Percentiles rank a stretch among this genome's conserved stretches.
Evolutionary conservation across 305 asterid genomes (phyloP).

Genomic region (Lippia alba): DNA sequence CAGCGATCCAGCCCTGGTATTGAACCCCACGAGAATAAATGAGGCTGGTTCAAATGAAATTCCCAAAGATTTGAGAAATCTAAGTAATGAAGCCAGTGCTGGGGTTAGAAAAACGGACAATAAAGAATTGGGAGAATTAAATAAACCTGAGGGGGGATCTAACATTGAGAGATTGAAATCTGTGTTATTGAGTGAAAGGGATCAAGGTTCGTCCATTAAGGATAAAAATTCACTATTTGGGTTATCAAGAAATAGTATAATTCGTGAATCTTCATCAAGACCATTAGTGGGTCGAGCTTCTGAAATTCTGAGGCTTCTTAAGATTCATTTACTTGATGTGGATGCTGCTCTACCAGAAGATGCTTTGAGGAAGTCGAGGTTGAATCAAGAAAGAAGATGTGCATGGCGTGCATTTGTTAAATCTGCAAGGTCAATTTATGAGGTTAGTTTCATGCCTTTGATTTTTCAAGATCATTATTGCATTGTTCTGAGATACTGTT

Average conservation of each 20-base stretch:
- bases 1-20: slow-evolving; percentile 53
- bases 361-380: slow-evolving; percentile 72
- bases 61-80: slow-evolving; percentile 38
- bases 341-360: slow-evolving; percentile 88
- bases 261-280: slow-evolving; percentile 68
- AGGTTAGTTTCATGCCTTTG: slow-evolving; percentile 58
- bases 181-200: slow-evolving; percentile 38
- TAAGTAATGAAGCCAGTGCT: slow-evolving; percentile 37
- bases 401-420: slow-evolving; percentile 87
- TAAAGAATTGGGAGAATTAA: slow-evolving; percentile 28
- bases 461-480: slow-evolving; percentile 8
- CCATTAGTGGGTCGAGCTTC: slow-evolving; percentile 72
- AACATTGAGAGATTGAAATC: slow-evolving; percentile 49
- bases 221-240: slow-evolving; percentile 51
- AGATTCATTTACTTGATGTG: slow-evolving; percentile 83
- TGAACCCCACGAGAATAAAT: slow-evolving; percentile 42
- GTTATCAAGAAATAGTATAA: slow-evolving; percentile 48
- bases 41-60: slow-evolving; percentile 40
- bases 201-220: slow-evolving; percentile 47
- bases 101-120: slow-evolving; percentile 29
- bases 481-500: slow-evolving; percentile 12
- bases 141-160: slow-evolving; percentile 43
- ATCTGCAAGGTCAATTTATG: slow-evolving; percentile 75
- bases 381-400: slow-evolving; percentile 59
- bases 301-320: slow-evolving; percentile 67